Conservation (phyloP, 805 yeast species). For the Clavispora vitiphila region DNA sequence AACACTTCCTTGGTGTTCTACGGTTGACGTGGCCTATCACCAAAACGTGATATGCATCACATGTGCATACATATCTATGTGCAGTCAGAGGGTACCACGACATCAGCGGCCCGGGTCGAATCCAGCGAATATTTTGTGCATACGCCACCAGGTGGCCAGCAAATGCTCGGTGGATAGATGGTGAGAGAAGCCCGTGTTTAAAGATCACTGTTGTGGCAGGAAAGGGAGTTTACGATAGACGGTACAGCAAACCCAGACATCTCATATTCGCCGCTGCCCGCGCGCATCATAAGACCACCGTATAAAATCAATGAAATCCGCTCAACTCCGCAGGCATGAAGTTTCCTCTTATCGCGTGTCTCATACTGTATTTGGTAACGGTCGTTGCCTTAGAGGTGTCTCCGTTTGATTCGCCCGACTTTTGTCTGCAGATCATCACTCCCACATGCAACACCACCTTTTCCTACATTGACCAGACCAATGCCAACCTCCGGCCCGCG, state of each 20-base stretch:
- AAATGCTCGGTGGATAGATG: too few relatives aligned
- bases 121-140: too few relatives aligned
- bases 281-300: conserved; percentile 1
- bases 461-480: conserved; percentile 36
- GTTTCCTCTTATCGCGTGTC: conserved; percentile 2
- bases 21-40: not conserved
- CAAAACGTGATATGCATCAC: not conserved
- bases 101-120: too few relatives aligned
- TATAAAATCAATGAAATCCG: not conserved
- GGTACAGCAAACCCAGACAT: too few relatives aligned
- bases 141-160: too few relatives aligned
- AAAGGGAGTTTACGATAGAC: too few relatives aligned
- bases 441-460: conserved; percentile 43
- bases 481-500: conserved; percentile 38
- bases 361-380: conserved; percentile 2
- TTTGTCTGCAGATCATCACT: conserved; percentile 41
- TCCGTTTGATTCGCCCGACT: conserved; percentile 41
- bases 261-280: conserved; percentile 1
- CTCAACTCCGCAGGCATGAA: conserved; percentile 3
- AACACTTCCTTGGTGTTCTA: not conserved
- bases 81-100: too few relatives aligned
- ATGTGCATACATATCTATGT: not conserved
- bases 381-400: conserved; percentile 11
- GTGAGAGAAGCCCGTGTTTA: too few relatives aligned
- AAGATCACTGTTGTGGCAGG: too few relatives aligned